Evolutionary conservation across 1,284 basidiomycete species (phyloP).

Genomic region (Hypsizygus ulmarius): DNA sequence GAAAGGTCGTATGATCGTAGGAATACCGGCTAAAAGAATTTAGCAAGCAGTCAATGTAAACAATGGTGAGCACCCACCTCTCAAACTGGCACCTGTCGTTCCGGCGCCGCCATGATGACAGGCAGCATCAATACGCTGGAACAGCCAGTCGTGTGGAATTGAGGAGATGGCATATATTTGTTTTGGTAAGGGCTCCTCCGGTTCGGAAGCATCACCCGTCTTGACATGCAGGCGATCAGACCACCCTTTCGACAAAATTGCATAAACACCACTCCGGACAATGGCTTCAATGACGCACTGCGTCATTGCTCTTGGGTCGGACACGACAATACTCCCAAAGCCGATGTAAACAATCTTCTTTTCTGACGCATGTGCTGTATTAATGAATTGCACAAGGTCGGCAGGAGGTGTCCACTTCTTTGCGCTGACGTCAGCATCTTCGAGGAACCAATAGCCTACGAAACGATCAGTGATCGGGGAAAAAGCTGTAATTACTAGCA

Average conservation of each 20-base stretch:
- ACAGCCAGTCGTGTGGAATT: conserved; percentile 97
- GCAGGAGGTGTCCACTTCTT: conserved; percentile 87
- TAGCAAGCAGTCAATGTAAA: conserved; percentile 9
- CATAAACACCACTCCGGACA: conserved; percentile 78
- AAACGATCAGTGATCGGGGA: conserved; percentile 15
- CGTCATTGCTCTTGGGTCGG: conserved; percentile 91
- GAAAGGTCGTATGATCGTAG: conserved; percentile 96
- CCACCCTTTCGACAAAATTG: conserved; percentile 97
- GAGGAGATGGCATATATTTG: conserved; percentile 84
- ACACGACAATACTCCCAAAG: conserved; percentile 97
- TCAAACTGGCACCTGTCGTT: conserved; percentile 89
- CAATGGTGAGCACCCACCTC: conserved; percentile 52
- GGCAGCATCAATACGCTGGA: conserved; percentile 89
- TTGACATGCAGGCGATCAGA: conserved; percentile 84
- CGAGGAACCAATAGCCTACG: conserved; percentile 91
- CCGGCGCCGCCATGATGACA: conserved; percentile 98
- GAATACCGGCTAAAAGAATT: conserved; percentile 73
- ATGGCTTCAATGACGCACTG: conserved; percentile 89
- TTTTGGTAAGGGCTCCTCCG: conserved; percentile 68
- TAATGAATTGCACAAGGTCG: conserved; percentile 81
- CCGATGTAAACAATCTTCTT: conserved; percentile 98
- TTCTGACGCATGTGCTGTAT: conserved; percentile 63
- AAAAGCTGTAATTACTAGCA: conserved; percentile 11
- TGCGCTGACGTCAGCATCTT: conserved; percentile 83
- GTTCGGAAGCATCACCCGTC: conserved; percentile 54